Conservation (phyloP, 306 rosid genomes). For the Rubus idaeus region DNA sequence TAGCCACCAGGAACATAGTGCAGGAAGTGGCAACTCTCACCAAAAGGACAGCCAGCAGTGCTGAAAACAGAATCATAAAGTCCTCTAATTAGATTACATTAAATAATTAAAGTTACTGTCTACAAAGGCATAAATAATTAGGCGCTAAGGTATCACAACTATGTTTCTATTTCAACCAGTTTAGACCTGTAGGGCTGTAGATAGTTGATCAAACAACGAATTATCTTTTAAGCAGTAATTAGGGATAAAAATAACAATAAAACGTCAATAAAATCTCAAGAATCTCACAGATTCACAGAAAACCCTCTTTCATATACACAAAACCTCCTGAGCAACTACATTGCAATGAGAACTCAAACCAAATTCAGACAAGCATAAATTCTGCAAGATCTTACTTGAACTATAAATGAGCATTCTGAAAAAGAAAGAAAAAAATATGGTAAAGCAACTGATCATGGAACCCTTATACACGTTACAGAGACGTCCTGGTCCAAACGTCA, state of each 20-base stretch:
- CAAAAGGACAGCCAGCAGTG: slow-evolving; percentile 96
- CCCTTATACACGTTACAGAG: not conserved
- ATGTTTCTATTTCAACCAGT: not conserved
- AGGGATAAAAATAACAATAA: not conserved
- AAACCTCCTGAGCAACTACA: not conserved
- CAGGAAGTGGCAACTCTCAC: slow-evolving; percentile 93
- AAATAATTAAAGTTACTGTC: not conserved
- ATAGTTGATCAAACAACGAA: not conserved
- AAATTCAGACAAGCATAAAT: not conserved
- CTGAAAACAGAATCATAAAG: slow-evolving; percentile 49
- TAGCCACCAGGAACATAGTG: slow-evolving; percentile 94
- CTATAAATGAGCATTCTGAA: not conserved
- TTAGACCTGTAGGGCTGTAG: not conserved
- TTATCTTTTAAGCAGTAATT: not conserved
- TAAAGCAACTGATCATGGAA: not conserved
- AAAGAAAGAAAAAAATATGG: not conserved
- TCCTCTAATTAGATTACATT: slow-evolving; percentile 28
- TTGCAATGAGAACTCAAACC: not conserved
- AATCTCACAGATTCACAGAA: not conserved
- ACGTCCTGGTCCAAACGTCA: not conserved
- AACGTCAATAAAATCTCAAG: not conserved
- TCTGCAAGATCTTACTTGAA: not conserved
- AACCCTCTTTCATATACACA: not conserved
- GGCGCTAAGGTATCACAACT: not conserved
- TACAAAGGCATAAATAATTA: not conserved